Base-by-base conservation (phyloP, 768 basidiomycete genomes). In the Termitomyces sp. region DNA sequence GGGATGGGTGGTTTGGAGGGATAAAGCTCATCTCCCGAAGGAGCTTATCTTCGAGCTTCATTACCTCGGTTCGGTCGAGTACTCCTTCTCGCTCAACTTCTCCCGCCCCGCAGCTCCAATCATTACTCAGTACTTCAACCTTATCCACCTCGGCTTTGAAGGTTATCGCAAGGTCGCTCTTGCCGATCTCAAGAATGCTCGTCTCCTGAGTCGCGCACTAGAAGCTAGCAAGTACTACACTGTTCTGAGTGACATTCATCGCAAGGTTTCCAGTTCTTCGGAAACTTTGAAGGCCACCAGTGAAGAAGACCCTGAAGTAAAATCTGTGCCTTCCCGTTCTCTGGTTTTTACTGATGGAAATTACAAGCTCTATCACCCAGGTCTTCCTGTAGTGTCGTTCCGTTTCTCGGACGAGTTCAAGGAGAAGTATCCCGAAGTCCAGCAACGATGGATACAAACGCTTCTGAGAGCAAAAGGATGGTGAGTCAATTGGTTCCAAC, bases 21-120 rank as follows among this genome's bases (percentile, higher is more conserved):
- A 83, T 65, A 79, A 84, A 64, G 72, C 72, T 28, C 77, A 78
- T 60, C 77, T 90, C 1, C 87, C 84, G 3, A 84, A 87, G 61
- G 78, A 87, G 34, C 76, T 90, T 54, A 82, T 90, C 45, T 88
- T 90, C 60, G 85, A 87, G 70, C 74, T 87, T 15, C 83, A 77
- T 60, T 77, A 80, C 60, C 70, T 78, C 45, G 79, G 77, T 32
- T 77, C 80, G 17, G 77, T 79, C 17, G 81, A 96, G 67, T 94
- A 93, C 67, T 87, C 87, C 2, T 88, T 84, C 68, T 83, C 82
- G 5, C 72, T 85, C 60, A 83, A 83, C 61, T 83, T 84, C 63
- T 82, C 80, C 37, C 78, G 81, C 8, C 78, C 84, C 0, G 83
- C 83, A 5, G 82, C 82, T 4, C 84, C 83, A 2, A 79, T 85